Evolutionary conservation across 495 filamentous ascomycete genomes (phyloP), one percentile per base, ranked within the genome.

Genomic region (Cercophora scortea): DNA sequence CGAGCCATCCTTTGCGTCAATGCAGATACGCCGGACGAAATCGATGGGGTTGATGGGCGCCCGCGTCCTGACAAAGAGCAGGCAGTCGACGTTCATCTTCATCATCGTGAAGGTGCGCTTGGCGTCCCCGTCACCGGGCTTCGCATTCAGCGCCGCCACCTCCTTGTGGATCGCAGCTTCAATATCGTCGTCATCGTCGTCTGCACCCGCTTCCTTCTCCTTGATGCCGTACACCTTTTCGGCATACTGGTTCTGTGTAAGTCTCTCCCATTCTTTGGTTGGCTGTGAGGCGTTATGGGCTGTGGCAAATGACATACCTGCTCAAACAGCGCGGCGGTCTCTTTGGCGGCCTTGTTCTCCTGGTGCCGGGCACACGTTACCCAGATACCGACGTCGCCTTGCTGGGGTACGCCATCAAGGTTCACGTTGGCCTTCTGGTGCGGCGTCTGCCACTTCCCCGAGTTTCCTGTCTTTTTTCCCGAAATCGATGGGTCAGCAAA

Each of bases 301-400:
- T 32, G 16, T 12, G 15, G 1, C 32, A 39, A 17, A 15, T n/a
- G 44, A 39, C 57, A 15, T 63, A 90, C 89, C 74, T 93, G 79
- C 15, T 85, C 79, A 62, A 96, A 88, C 34, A 96, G 65, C 63
- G 83, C 75, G 25, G 76, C 69, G 42, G 89, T 66, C 62, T 98
- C 93, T 36, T 72, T 75, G 2, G 86, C 77, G 16, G 88, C 89
- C 71, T 85, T 90, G 17, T 70, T 72, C 71, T 98, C 92, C 67
- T 79, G 85, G 47, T 81, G 82, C 66, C 84, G 83, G 34, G 90
- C 84, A 62, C 90, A 96, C 1, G 94, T 95, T 25, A 86, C 81
- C 79, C 92, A 96, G 32, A 97, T 86, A 10, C 93, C 93, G 42
- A 77, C 73, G 65, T 93, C 89, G 13, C 93, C 93, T 19, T 82